Evolutionary conservation across 192 early-diverging fungal genomes (phyloP), one percentile per base, ranked within the genome.

Genomic region (Entrophospora sp.): DNA sequence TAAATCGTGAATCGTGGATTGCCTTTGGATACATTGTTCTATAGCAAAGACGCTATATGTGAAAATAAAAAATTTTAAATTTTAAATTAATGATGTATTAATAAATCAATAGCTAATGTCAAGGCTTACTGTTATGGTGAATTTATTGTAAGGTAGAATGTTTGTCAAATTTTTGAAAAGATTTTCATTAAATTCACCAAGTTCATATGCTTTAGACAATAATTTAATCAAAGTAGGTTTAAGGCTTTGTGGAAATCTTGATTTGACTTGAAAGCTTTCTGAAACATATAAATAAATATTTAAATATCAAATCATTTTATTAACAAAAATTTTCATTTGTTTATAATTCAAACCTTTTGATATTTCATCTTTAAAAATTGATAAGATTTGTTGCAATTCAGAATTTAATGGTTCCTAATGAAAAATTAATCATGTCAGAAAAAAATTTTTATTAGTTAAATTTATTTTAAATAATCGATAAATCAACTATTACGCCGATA

Each of bases 111-210:
- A 48, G 10, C 5, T 20, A 35, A 12, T 20, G 61, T 18, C 43
- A 28, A n/a, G 6, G 9, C 27, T 45, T 73, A 79, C 81, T 57
- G 64, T 68, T 3, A 83, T 43, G 10, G 81, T 83, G 37, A 74
- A 83, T 61, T 75, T 71, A 53, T 83, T 83, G 37, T 83, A 83
- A 0, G 81, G 81, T 13, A 83, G 60, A 38, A 78, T 68, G 2
- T 59, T 60, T 58, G 78, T 79, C 3, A 83, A 27, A 36, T 74
- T 73, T 13, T 63, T 40, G 25, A 83, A 55, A 27, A 80, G 61
- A 58, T 70, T 73, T 1, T 83, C 81, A 14, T 80, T 73, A 24
- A 80, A 66, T 1, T 34, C 32, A 16, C 73, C 72, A 18, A 71
- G 68, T 30, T 73, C 77, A 28, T 60, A 67, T 12, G 68, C 68